phyloP scores from a whole-genome alignment of 768 basidiomycete genomes.

The Kondoa malvinella region DNA sequence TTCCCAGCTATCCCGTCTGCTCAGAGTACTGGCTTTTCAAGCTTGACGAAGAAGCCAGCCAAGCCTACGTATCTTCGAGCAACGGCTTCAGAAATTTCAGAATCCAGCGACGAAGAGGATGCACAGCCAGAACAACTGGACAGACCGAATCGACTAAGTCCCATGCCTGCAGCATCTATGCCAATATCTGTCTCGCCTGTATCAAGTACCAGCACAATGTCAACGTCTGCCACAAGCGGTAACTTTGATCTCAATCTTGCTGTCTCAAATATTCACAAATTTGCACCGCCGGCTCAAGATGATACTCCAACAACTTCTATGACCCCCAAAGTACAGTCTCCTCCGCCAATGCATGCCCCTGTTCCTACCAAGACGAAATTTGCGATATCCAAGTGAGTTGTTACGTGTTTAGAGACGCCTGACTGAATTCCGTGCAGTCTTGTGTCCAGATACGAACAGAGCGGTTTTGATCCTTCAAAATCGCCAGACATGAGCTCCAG shows the following conservation, averaged over 20 bases:
- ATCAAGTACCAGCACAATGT: not conserved
- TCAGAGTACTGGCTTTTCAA: not conserved
- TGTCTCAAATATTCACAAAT: slow-evolving; percentile 19
- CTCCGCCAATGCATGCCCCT: not conserved
- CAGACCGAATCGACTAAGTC: not conserved
- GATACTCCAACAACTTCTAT: not conserved
- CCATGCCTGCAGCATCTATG: not conserved
- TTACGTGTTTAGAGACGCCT: not conserved
- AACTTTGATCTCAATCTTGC: slow-evolving; percentile 22
- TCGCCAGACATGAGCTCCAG: not conserved
- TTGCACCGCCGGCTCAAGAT: slow-evolving; percentile 11
- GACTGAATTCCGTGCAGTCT: not conserved
- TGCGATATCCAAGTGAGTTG: not conserved
- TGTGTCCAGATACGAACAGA: not conserved
- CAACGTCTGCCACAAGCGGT: slow-evolving; percentile 7
- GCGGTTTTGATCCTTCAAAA: not conserved
- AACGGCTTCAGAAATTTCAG: not conserved
- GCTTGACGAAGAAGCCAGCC: slow-evolving; percentile 12
- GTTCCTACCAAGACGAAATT: not conserved
- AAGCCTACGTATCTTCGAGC: not conserved
- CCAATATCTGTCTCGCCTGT: not conserved
- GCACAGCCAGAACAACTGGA: not conserved
- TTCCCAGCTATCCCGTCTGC: not conserved
- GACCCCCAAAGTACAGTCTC: not conserved
- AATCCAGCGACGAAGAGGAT: not conserved